Conservation (phyloP, 2,329 filamentous ascomycete species). For the Phaeosphaeria sp. region DNA sequence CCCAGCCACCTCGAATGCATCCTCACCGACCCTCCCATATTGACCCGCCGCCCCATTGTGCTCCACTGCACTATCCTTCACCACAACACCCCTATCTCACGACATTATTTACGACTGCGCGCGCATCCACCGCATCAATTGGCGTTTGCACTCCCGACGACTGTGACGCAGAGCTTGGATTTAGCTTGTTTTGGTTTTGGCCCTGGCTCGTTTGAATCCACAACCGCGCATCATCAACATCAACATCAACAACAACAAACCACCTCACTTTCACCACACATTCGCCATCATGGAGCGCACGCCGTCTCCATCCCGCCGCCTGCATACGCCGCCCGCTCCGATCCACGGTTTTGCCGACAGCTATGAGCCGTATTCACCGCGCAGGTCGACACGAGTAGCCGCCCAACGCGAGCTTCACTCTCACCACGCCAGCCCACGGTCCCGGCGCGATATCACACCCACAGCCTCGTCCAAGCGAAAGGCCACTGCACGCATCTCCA, state of each 20-base stretch:
- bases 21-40: conserved; percentile 19
- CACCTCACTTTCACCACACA: conserved; percentile 1
- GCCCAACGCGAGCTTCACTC: conserved; percentile 54
- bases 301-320: conserved; percentile 64
- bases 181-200: conserved; percentile 35
- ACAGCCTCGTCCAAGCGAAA: conserved; percentile 31
- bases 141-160: conserved; percentile 5
- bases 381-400: conserved; percentile 68
- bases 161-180: conserved; percentile 16
- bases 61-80: conserved; percentile 21
- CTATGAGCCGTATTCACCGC: conserved; percentile 75
- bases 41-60: conserved; percentile 19
- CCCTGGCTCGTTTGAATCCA: conserved; percentile 16
- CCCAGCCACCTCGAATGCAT: conserved; percentile 28
- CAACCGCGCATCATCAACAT: conserved; percentile 12
- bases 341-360: conserved; percentile 67
- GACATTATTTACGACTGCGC: conserved; percentile 8
- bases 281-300: conserved; percentile 55
- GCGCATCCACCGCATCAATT: conserved; percentile 12
- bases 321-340: conserved; percentile 73
- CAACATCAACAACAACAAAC: too few species aligned
- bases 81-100: conserved; percentile 19
- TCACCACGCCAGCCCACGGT: conserved; percentile 33
- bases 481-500: conserved; percentile 48
- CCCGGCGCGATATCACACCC: conserved; percentile 39